Evolutionary conservation across 2,329 filamentous ascomycete species (phyloP), one percentile per base, ranked within the genome.

Genomic region (Colletotrichum eleusines): DNA sequence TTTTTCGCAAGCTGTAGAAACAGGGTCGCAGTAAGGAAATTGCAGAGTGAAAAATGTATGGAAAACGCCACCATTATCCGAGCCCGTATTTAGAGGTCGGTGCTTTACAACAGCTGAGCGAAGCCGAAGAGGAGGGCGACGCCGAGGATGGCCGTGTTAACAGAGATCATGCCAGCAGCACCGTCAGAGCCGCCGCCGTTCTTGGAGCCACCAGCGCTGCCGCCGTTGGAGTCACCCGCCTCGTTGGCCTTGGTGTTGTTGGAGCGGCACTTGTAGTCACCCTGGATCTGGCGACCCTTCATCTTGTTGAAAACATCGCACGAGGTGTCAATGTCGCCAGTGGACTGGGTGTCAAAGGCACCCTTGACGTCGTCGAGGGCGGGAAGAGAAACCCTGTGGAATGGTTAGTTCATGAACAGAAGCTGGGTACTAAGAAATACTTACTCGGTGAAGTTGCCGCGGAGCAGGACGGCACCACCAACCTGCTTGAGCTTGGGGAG

Each of bases 401-500:
- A 28, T 12, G n/a, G 62, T 50, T 31, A 71, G 38, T 16, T 2
- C 50, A 50, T 18, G 12, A 1, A 26, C 26, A 1, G 18, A 66
- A 40, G 33, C 20, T 31, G 8, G 20, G 5, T 2, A 11, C 18
- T 58, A 28, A n/a, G 2, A n/a, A 60, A 33, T 4, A 63, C 40
- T 71, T 73, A 73, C 72, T 88, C 86, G 73, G 90, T 87, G 82
- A 98, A 97, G 85, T 90, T 92, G 77, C 96, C 96, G 76, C 91
- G 90, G 81, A 97, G 89, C 81, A 94, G 91, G 78, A 98, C 86
- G 77, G 94, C 94, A 84, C 95, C 95, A 74, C 86, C 88, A 70
- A 98, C 89, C 66, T 84, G 88, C 78, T 88, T 79, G 35, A 99
- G 88, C 74, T 85, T 79, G 72, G 88, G 86, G 83, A 98, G 92